Base-by-base conservation (phyloP, 306 rosid genomes). In the Biancaea sappan region DNA sequence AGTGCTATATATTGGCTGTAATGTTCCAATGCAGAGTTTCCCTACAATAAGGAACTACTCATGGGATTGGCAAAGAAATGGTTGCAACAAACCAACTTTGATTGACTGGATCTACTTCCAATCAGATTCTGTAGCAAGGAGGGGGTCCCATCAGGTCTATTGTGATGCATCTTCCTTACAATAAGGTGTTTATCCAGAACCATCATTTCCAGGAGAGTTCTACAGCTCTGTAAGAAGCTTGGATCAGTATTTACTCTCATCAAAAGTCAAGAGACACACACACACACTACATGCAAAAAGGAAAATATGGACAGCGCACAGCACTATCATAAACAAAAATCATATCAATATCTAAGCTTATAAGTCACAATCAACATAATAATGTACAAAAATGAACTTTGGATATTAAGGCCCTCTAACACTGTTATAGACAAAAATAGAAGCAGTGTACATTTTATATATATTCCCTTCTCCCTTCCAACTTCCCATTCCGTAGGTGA, bases 51-150 rank as follows among this genome's bases (percentile, higher is more conserved):
- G 71, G 89, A 76, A 41, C 89, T 80, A 74, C 99, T 94, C 87
- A 26, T 82, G 65, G 96, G 89, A 83, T 92, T 94, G 72, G 95
- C 91, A 72, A 87, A 94, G 82, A 71, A 90, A 83, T 94, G 97
- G 34, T 86, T 85, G n/a, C 84, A 83, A 53, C 61, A 87, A 65
- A 82, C 77, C 48, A 66, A 53, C 82, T 88, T 84, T 7, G 84
- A 35, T 11, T 72, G 77, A 56, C 63, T 68, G 78, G 58, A 70
- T 67, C 79, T 88, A 73, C 82, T 83, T 81, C 87, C 77, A 50
- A 91, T 57, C 57, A 90, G 86, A 51, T 78, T 22, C 69, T 85
- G 82, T 26, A 94, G 86, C 69, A 84, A 25, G 24, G 89, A 69
- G 58, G 96, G 91, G 8, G 80, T 71, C 9, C 77, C 88, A 19